Evolutionary conservation across 345 rosid genomes (phyloP).

Genomic region (Eucalyptus paniculata): DNA sequence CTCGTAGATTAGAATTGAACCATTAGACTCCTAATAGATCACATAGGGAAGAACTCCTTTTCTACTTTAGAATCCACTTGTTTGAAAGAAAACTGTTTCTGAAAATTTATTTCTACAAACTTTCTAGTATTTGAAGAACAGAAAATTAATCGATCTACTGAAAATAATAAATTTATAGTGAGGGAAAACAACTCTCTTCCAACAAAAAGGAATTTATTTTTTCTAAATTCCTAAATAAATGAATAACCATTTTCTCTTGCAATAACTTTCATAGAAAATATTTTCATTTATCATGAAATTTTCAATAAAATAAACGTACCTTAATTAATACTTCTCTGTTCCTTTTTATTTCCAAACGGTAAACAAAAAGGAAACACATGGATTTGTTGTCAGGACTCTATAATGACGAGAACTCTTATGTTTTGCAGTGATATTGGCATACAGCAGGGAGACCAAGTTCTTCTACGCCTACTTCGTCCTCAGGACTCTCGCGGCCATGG

Average conservation of each 20-base stretch:
- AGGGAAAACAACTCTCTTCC: neutral
- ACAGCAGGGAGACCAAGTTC: constrained; percentile 42
- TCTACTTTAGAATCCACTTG: neutral
- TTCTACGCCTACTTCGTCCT: constrained; percentile 51
- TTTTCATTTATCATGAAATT: neutral
- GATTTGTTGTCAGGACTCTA: neutral
- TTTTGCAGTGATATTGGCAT: constrained; percentile 71
- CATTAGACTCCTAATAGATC: neutral
- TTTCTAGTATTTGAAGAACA: too few relatives aligned
- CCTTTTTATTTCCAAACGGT: neutral
- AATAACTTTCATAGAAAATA: too few relatives aligned
- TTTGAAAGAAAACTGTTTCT: too few relatives aligned
- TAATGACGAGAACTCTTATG: neutral
- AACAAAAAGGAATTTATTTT: neutral
- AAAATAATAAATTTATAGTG: too few relatives aligned
- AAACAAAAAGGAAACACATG: neutral
- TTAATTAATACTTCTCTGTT: neutral
- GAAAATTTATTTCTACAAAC: too few relatives aligned
- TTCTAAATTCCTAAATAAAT: neutral
- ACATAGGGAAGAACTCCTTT: neutral
- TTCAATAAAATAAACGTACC: neutral
- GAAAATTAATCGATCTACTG: too few relatives aligned
- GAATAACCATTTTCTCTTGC: neutral
- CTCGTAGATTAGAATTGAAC: neutral
- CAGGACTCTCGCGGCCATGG: constrained; percentile 54